Evolutionary conservation across 2,329 filamentous ascomycete species (phyloP).

Genomic region (Endoconidiophora polonica): DNA sequence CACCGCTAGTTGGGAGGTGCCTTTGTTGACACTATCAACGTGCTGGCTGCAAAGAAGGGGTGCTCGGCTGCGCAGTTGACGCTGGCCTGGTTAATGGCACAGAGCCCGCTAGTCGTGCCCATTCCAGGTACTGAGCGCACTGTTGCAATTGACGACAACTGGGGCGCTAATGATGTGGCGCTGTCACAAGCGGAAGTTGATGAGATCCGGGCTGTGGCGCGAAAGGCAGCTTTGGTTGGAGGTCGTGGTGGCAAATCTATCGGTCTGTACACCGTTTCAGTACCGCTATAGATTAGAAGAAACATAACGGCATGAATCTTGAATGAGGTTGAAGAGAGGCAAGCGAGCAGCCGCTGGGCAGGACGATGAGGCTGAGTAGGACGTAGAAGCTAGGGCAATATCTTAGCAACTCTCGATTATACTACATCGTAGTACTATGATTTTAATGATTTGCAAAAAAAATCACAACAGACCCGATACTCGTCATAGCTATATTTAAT

Average conservation of each 20-base stretch:
- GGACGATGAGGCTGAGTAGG: no score
- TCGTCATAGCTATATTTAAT: no score
- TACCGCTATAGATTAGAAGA: background rate
- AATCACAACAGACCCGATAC: no score
- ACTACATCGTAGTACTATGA: no score
- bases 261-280: background rate
- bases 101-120: slow-evolving; percentile 43
- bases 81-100: slow-evolving; percentile 45
- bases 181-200: slow-evolving; percentile 22
- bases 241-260: background rate
- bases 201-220: slow-evolving; percentile 16
- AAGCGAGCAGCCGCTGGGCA: no score
- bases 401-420: no score
- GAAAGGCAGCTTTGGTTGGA: background rate
- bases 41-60: slow-evolving; percentile 34
- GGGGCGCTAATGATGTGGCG: slow-evolving; percentile 20
- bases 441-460: no score
- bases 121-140: slow-evolving; percentile 35
- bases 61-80: slow-evolving; percentile 40
- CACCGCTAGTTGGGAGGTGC: no score
- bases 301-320: no score
- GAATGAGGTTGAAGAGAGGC: no score
- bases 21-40: slow-evolving; percentile 34
- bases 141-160: slow-evolving; percentile 31
- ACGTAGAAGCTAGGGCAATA: no score